Conservation (phyloP, 2,329 filamentous ascomycete species). For the Xylaria sp. region DNA sequence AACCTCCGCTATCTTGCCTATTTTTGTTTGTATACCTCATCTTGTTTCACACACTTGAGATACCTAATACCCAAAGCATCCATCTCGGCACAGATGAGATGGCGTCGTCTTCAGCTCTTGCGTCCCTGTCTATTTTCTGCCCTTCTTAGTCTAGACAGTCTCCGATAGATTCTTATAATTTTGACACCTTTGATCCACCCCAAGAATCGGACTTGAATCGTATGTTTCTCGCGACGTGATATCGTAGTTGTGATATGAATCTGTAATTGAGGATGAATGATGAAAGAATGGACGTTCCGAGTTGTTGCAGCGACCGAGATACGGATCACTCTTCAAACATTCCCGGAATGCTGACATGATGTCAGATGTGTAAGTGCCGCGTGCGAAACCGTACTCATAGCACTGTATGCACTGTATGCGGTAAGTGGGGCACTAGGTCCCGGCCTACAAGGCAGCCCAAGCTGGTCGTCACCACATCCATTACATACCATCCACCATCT, state of each 20-base stretch:
- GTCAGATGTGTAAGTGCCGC: neutral
- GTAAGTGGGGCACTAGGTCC: neutral
- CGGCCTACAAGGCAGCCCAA: constrained; percentile 17
- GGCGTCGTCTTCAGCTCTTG: constrained; percentile 1
- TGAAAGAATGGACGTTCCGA: neutral
- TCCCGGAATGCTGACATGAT: neutral
- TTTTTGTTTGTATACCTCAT: constrained; percentile 15
- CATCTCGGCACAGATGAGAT: neutral
- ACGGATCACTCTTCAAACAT: neutral
- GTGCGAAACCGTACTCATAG: neutral
- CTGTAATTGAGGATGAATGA: neutral
- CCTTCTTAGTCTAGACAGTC: neutral
- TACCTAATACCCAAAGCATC: constrained; percentile 14
- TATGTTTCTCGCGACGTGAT: neutral
- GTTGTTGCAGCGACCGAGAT: neutral
- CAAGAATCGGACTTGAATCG: neutral
- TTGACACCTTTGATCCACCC: neutral
- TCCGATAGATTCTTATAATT: neutral
- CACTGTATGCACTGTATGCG: neutral
- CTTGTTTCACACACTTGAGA: constrained; percentile 8
- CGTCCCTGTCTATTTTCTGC: neutral
- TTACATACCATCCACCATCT: constrained; percentile 1
- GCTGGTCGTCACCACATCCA: constrained; percentile 22
- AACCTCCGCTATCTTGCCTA: constrained; percentile 3
- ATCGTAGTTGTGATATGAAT: neutral